A percentile compares a stretch with the other conserved stretches of the same genome.
phyloP scores from a whole-genome alignment of 1,139 yeast genomes.

The Yamadazyma diospyri region DNA sequence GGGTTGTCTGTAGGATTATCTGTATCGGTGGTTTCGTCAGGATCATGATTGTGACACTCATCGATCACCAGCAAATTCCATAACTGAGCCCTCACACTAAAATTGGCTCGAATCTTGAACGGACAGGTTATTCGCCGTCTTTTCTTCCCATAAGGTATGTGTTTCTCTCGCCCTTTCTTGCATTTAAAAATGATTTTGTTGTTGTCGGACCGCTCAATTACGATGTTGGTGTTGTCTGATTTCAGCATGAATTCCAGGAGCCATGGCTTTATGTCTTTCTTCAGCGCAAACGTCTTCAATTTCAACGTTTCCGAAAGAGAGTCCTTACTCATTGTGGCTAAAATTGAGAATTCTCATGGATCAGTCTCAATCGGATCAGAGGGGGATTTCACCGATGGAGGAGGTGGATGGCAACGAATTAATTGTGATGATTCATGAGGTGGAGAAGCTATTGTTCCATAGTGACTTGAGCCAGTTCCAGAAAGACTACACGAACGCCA shows the following conservation, averaged over 20 bases:
- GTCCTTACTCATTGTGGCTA: neutral
- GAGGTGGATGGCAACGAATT: slow-evolving; percentile 1
- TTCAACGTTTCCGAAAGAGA: neutral
- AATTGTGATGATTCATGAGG: neutral
- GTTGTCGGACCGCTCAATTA: slow-evolving; percentile 67
- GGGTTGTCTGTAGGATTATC: neutral
- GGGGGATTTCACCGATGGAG: neutral
- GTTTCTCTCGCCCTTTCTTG: slow-evolving; percentile 29
- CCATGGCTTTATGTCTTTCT: slow-evolving; percentile 64
- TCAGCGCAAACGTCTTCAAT: slow-evolving; percentile 15
- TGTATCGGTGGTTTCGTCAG: neutral
- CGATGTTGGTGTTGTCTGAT: slow-evolving; percentile 55
- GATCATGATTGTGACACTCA: slow-evolving; percentile 45
- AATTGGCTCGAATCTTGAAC: slow-evolving; percentile 67
- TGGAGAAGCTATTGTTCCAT: slow-evolving; percentile 1
- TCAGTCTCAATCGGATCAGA: no score
- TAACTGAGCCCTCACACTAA: slow-evolving; percentile 46
- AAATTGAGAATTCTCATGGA: neutral
- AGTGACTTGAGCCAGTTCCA: slow-evolving; percentile 9
- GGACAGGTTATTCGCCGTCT: slow-evolving; percentile 50
- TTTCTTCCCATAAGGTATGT: slow-evolving; percentile 15
- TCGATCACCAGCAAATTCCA: slow-evolving; percentile 65
- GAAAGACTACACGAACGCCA: slow-evolving; percentile 11
- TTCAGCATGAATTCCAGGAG: slow-evolving; percentile 43
- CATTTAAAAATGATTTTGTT: slow-evolving; percentile 70